These are phyloP conservation scores for Epichloe brachyelytri DNA, from an alignment of 2,329 filamentous ascomycete species.

Conservation along the genomic window DNA sequence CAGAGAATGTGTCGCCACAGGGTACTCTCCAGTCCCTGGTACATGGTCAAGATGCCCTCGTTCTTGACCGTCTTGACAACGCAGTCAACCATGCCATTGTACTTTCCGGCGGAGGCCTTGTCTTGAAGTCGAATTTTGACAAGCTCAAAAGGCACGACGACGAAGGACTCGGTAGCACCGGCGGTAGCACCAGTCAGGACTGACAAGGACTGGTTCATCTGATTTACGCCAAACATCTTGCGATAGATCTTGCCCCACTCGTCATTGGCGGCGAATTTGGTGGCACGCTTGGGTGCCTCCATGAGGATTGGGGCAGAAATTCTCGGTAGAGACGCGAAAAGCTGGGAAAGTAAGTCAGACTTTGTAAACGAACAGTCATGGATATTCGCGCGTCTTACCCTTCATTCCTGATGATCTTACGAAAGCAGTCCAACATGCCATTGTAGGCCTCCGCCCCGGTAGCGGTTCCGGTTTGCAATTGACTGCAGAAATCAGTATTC, in stretches of 20 bases:
- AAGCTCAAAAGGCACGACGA: constrained; percentile 95
- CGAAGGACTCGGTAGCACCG: constrained; percentile 89
- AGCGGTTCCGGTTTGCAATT: constrained; percentile 67
- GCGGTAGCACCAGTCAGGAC: constrained; percentile 89
- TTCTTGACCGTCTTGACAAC: constrained; percentile 68
- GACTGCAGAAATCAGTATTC: constrained; percentile 38
- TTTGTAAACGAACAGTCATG: not conserved
- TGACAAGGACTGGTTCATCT: constrained; percentile 87
- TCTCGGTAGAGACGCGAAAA: constrained; percentile 83
- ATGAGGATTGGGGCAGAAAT: constrained; percentile 94
- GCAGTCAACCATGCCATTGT: constrained; percentile 70
- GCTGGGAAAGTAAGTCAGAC: constrained; percentile 28
- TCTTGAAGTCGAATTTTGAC: constrained; percentile 98
- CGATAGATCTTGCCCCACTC: constrained; percentile 95
- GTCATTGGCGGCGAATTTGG: constrained; percentile 98
- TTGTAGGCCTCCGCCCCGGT: constrained; percentile 76
- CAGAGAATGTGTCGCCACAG: constrained; percentile 85
- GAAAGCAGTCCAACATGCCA: constrained; percentile 96
- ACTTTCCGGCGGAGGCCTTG: constrained; percentile 80
- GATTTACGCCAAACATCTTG: constrained; percentile 65
- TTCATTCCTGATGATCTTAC: constrained; percentile 92
- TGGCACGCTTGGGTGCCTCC: constrained; percentile 88
- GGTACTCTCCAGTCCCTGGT: constrained; percentile 93
- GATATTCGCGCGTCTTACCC: constrained; percentile 43
- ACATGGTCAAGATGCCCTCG: constrained; percentile 78